Percentiles rank a stretch among this genome's conserved stretches.
These are phyloP conservation scores for Arthrocladium fulminans DNA, from an alignment of 2,329 filamentous ascomycete species.

Conservation along the genomic window DNA sequence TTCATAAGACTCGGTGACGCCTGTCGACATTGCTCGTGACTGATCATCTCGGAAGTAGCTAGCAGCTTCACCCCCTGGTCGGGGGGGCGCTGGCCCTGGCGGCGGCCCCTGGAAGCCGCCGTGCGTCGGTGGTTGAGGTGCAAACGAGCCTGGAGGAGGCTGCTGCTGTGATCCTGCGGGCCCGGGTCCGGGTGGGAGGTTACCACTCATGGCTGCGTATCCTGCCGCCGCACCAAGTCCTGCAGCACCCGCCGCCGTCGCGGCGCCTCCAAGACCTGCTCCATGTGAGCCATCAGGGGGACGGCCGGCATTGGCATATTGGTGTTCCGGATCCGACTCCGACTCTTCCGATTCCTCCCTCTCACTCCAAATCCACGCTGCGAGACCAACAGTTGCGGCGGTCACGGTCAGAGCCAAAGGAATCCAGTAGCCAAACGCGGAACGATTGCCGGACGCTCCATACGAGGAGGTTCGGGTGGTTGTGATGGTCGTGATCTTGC, in stretches of 20 bases:
- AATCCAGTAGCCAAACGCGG: conserved; percentile 64
- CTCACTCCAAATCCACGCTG: conserved; percentile 91
- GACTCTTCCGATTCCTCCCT: conserved; percentile 62
- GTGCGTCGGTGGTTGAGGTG: conserved; percentile 17
- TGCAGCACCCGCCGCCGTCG: conserved; percentile 4
- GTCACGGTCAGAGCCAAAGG: conserved; percentile 80
- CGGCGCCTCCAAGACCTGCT: conserved; percentile 32
- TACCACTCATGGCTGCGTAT: conserved; percentile 25
- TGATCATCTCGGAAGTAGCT: conserved; percentile 23
- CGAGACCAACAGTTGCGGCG: conserved; percentile 74
- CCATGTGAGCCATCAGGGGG: conserved; percentile 33
- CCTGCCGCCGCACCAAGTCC: conserved; percentile 37
- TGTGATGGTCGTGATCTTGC: conserved; percentile 3
- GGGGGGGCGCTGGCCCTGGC: conserved; percentile 18
- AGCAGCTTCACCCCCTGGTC: conserved; percentile 23
- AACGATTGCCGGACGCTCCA: conserved; percentile 34
- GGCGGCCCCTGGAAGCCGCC: conserved; percentile 15
- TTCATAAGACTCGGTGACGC: conserved; percentile 33
- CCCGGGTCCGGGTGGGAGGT: conserved; percentile 25
- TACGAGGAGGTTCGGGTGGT: conserved; percentile 27
- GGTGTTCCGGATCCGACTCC: conserved; percentile 46
- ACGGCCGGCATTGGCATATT: conserved; percentile 16
- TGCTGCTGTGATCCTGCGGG: conserved; percentile 13
- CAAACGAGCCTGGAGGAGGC: conserved; percentile 21
- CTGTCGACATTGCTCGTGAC: conserved; percentile 29